Percentiles rank a stretch among this genome's conserved stretches.
phyloP scores from a whole-genome alignment of 73 alveolate species.

The Paramecium sexaurelia region DNA sequence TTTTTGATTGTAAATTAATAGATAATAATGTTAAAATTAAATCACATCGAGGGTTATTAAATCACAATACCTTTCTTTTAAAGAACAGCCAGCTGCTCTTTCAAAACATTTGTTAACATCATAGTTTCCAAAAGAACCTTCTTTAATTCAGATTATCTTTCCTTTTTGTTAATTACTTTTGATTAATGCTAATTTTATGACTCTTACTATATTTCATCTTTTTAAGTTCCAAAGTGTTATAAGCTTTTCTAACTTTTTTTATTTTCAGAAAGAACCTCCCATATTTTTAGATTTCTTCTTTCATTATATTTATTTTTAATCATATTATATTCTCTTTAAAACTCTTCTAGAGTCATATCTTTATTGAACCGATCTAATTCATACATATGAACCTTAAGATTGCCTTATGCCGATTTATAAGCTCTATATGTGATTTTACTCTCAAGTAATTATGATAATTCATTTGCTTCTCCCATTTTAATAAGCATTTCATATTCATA shows the following conservation, averaged over 20 bases:
- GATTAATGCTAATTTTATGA: conserved; percentile 28
- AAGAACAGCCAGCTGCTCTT: conserved; percentile 58
- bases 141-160: conserved; percentile 61
- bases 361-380: conserved; percentile 59
- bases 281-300: conserved; percentile 45
- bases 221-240: conserved; percentile 43
- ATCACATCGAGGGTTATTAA: neutral
- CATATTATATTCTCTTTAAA: conserved; percentile 67
- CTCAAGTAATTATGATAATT: conserved; percentile 55
- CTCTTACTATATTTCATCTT: conserved; percentile 8
- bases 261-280: conserved; percentile 67
- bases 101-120: conserved; percentile 59
- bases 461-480: conserved; percentile 70
- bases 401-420: conserved; percentile 62
- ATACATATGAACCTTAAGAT: conserved; percentile 64
- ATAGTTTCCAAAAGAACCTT: conserved; percentile 63
- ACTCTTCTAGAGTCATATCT: conserved; percentile 65
- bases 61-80: conserved; percentile 39
- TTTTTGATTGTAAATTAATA: neutral
- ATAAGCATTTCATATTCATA: conserved; percentile 68
- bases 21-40: neutral
- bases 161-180: conserved; percentile 57
- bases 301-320: conserved; percentile 66
- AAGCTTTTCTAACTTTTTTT: conserved; percentile 52
- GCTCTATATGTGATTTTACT: conserved; percentile 67